Base-by-base conservation (phyloP, 192 early-diverging fungal genomes). In the Phlyctochytrium bullatum region DNA sequence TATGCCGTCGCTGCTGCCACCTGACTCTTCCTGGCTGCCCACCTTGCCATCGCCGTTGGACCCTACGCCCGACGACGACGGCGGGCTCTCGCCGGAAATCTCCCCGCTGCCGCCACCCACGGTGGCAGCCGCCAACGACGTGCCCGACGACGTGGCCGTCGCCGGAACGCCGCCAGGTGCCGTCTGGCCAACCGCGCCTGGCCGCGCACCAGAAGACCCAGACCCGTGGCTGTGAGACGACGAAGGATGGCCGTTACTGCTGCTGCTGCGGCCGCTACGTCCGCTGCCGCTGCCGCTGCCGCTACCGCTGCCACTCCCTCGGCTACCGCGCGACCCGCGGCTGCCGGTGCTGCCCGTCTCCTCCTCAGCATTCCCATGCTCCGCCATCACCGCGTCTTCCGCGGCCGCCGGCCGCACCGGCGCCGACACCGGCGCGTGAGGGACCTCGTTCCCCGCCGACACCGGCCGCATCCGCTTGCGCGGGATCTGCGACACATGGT, bases 351-450 rank as follows among this genome's bases (percentile, higher is more conserved):
- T 36, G 29, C 25, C 33, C 25, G 23, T 51, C 61, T 36, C 36
- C 61, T 1, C 0, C 24, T 12, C 61, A 54, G 16, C 61, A 62
- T 40, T 33, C 25, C 24, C 61, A 24, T 25, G 25, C 61, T 62
- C 61, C 30, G 30, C 61, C 61, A 12, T 23, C 33, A 36, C 34
- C 1, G 23, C 61, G 0, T 34, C 24, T 1, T 34, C 34, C 6
- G 10, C 61, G 0, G 23, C 61, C 0, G 35, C 34, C 61, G 23
- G 25, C 34, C 61, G n/a, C 61, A 30, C 34, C 10, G 61, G n/a
- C n/a, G n/a, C n/a, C n/a, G n/a, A n/a, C n/a, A n/a, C n/a, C n/a
- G n/a, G n/a, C n/a, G n/a, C n/a, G n/a, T n/a, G n/a, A n/a, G n/a
- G n/a, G n/a, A n/a, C n/a, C n/a, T n/a, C n/a, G n/a, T n/a, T n/a